Evolutionary conservation across 805 yeast species (phyloP).

Genomic region (Spathaspora passalidarum): DNA sequence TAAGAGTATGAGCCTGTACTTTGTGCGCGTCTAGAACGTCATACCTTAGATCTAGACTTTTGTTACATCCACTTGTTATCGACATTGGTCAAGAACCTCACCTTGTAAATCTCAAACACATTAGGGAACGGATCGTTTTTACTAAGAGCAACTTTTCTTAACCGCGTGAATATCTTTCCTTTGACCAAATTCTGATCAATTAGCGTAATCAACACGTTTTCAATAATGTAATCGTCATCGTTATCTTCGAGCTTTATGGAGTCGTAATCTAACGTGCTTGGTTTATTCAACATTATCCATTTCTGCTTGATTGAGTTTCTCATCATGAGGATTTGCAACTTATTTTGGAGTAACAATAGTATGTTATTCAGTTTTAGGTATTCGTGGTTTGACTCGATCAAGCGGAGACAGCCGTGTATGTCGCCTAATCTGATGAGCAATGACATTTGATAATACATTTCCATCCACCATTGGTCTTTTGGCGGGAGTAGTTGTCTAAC

Average conservation of each 20-base stretch:
- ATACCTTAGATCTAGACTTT: no score
- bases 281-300: conserved; percentile 25
- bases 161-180: conserved; percentile 47
- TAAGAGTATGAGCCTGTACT: no score
- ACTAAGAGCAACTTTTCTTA: conserved; percentile 39
- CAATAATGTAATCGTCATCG: conserved; percentile 42
- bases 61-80: conserved; percentile 8
- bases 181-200: conserved; percentile 52
- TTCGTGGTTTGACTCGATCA: conserved; percentile 24
- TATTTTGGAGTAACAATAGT: conserved; percentile 40
- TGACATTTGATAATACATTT: conserved; percentile 36
- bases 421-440: conserved; percentile 42
- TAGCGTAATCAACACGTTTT: conserved; percentile 48
- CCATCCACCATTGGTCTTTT: conserved; percentile 21
- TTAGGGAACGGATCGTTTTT: conserved; percentile 43
- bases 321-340: conserved; percentile 42
- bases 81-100: conserved; percentile 13
- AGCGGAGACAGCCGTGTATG: conserved; percentile 29
- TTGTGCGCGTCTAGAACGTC: no score
- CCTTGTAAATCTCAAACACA: conserved; percentile 20
- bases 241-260: conserved; percentile 9
- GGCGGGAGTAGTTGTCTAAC: conserved; percentile 9
- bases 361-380: conserved; percentile 38
- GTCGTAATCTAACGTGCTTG: conserved; percentile 28
- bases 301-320: conserved; percentile 42